Base-by-base conservation (phyloP, 2,329 filamentous ascomycete genomes). In the Arthrobotrys entomopaga region DNA sequence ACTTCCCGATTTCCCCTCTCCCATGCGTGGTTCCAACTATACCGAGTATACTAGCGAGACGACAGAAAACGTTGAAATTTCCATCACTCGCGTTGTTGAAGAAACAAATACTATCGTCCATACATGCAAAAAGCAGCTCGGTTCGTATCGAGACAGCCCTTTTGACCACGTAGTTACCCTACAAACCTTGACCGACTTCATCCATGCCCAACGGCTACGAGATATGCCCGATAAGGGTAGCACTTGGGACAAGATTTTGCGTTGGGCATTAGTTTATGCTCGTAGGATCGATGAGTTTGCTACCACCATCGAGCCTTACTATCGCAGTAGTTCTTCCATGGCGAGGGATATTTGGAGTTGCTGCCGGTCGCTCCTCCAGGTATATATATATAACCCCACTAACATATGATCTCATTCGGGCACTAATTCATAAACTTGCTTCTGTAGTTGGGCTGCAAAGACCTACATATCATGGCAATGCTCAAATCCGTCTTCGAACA, bases 141-240 rank as follows among this genome's bases (percentile, higher is more conserved):
- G 50, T 10, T 65, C 61, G 6, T 42, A 48, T 16, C 49, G 50
- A n/a, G 61, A 65, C 22, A 65, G 34, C 26, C 61, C 61, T 6
- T 65, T 65, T 22, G 50, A 48, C 10, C 22, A 38, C 19, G 61
- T 40, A 34, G 48, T 54, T 20, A 65, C 49, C 2, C 22, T 65
- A n/a, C 61, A 65, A 40, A 20, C 50, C 16, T 19, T 65, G 15
- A 65, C 61, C 4, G 50, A 65, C 22, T 67, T 67, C 34, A 59
- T 67, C 29, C 46, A 67, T 54, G 64, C 64, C n/a, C 64, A 60
- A 40, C 54, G 64, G 19, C 38, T 67, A 16, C 64, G 54, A n/a
- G 64, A 67, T 54, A 67, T 67, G 64, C 64, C 64, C 4, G 64
- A 53, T 54, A 59, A 67, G 48, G 64, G 64, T 16, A 67, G 54